Evolutionary conservation across 1,284 basidiomycete genomes (phyloP), one percentile per base, ranked within the genome.

Genomic region (Rhodotorula sp.): DNA sequence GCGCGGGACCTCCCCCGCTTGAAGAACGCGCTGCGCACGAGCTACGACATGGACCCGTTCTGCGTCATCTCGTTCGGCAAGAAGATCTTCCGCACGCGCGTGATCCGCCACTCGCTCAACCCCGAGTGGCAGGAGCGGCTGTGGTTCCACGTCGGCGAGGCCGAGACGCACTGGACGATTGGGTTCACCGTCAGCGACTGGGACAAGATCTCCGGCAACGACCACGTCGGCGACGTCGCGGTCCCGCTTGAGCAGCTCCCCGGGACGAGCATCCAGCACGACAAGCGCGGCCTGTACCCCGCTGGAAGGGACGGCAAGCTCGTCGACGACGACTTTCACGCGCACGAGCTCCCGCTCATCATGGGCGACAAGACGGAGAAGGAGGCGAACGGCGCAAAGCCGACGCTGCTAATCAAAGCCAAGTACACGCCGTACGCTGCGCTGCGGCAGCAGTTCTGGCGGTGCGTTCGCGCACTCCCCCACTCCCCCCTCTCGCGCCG

Each of bases 91-190:
- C 87, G 66, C 34, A 76, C 56, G 32, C 44, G 70, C 17, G 82
- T 83, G 37, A 80, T 80, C 13, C 79, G 82, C 2, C 81, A 82
- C 72, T 82, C 81, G 3, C 87, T 94, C 72, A 94, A 92, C 80
- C 96, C 96, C 0, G 85, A 87, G 0, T 99, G 95, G 93, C 91
- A 98, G 77, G 94, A 98, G 83, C 96, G 96, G 82, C 85, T 99
- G 3, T 85, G 97, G 32, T 97, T 98, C 85, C 95, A 97, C 81
- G 95, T 98, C 8, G 87, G 92, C 36, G 85, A 89, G 13, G 92
- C 94, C 79, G 96, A 99, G 81, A 87, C 87, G 17, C 80, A 86
- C 62, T 79, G 70, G 63, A 67, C 56, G 22, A 85, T 94, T 29
- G 88, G 91, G 76, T 87, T 96, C 68, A 87, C 88, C 0, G 87